Conservation (phyloP, 805 yeast genomes). For the Ogataea nonfermentans region DNA sequence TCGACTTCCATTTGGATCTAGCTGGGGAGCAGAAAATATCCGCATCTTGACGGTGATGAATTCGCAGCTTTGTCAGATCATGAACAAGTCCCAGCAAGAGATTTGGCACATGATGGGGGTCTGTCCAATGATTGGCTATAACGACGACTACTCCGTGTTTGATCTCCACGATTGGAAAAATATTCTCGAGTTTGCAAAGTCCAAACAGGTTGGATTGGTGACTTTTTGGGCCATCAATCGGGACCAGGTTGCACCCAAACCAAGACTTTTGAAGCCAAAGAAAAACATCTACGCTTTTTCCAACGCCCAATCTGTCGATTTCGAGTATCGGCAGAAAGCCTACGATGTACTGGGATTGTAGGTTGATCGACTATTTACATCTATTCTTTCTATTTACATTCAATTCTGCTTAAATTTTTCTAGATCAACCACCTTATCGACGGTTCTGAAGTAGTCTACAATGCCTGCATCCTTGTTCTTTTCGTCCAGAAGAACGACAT, state of each 20-base stretch:
- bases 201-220: slow-evolving; percentile 24
- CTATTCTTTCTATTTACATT: slow-evolving; percentile 3
- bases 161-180: slow-evolving; percentile 24
- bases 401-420: slow-evolving; percentile 17
- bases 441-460: slow-evolving; percentile 64
- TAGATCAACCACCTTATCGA: slow-evolving; percentile 44
- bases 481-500: slow-evolving; percentile 35
- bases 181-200: slow-evolving; percentile 21
- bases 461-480: slow-evolving; percentile 45
- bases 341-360: slow-evolving; percentile 7
- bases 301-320: slow-evolving; percentile 23
- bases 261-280: slow-evolving; percentile 10
- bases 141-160: slow-evolving; percentile 31
- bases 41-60: slow-evolving; percentile 22
- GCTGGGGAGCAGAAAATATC: slow-evolving; percentile 32
- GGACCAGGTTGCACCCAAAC: slow-evolving; percentile 26
- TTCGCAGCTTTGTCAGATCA: slow-evolving; percentile 16
- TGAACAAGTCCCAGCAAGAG: slow-evolving; percentile 6
- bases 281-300: slow-evolving; percentile 23
- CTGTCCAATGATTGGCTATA: slow-evolving; percentile 36
- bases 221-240: slow-evolving; percentile 35
- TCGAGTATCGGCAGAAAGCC: slow-evolving; percentile 21
- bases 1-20: slow-evolving; percentile 16
- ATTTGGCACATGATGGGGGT: slow-evolving; percentile 29
- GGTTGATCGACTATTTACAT: slow-evolving; percentile 8